phyloP scores from a whole-genome alignment of 495 filamentous ascomycete species.

The Cercophora sp. region DNA sequence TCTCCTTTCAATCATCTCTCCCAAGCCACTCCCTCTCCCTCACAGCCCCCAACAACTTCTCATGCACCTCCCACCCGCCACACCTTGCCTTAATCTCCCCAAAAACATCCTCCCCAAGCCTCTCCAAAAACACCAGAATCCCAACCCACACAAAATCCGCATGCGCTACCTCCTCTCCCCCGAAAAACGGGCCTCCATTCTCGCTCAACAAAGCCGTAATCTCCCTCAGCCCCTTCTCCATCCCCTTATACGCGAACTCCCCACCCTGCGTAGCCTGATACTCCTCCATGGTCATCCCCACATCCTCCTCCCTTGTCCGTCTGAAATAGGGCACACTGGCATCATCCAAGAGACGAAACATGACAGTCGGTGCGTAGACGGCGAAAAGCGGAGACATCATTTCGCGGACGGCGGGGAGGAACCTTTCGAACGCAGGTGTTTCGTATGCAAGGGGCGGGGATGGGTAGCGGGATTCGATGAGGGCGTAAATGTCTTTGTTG shows the following conservation, averaged over 20 bases:
- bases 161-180: conserved; percentile 33
- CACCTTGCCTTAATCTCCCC: conserved; percentile 29
- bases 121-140: conserved; percentile 32
- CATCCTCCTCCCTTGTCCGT: conserved; percentile 29
- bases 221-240: conserved; percentile 31
- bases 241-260: conserved; percentile 32
- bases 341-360: conserved; percentile 36
- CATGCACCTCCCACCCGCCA: conserved; percentile 32
- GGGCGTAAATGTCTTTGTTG: conserved; percentile 43
- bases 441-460: conserved; percentile 50
- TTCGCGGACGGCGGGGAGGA: conserved; percentile 18
- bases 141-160: conserved; percentile 43
- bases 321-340: conserved; percentile 44
- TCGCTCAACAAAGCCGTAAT: conserved; percentile 49
- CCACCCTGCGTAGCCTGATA: conserved; percentile 33
- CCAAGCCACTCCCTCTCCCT: no score
- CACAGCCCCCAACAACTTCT: conserved; percentile 36
- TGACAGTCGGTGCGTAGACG: conserved; percentile 33
- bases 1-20: no score
- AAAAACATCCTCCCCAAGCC: conserved; percentile 28
- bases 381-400: conserved; percentile 19
- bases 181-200: conserved; percentile 47
- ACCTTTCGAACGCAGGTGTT: conserved; percentile 27
- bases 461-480: conserved; percentile 51
- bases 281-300: conserved; percentile 45